A percentile compares a stretch with the other conserved stretches of the same genome.
phyloP scores from a whole-genome alignment of 495 filamentous ascomycete species.

The Aspergillus affinis region DNA sequence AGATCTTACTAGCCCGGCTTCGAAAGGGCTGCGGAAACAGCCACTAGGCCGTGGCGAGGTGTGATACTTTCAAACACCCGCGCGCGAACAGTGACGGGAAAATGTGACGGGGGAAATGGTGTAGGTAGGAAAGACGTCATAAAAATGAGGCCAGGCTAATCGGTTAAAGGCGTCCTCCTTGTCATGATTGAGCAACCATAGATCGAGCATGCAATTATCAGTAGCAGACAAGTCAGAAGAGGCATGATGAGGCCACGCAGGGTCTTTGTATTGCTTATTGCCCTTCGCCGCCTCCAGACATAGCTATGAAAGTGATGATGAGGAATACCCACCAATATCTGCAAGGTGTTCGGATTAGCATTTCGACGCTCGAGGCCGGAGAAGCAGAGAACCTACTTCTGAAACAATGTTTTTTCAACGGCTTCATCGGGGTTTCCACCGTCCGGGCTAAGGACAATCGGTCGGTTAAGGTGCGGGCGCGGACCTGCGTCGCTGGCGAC shows the following conservation, averaged over 20 bases:
- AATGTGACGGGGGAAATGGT: too few relatives aligned
- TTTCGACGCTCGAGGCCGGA: not conserved
- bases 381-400: conserved; percentile 37
- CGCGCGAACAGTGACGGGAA: not conserved
- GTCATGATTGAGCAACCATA: not conserved
- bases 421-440: conserved; percentile 36
- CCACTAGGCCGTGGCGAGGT: too few relatives aligned
- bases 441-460: conserved; percentile 41
- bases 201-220: too few relatives aligned
- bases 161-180: too few relatives aligned
- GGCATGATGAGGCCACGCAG: not conserved
- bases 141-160: too few relatives aligned
- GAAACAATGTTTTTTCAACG: conserved; percentile 45
- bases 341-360: conserved; percentile 3
- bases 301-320: conserved; percentile 40
- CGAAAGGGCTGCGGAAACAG: too few relatives aligned
- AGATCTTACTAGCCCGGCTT: not conserved
- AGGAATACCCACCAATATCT: conserved; percentile 52
- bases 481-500: conserved; percentile 29
- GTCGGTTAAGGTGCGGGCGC: conserved; percentile 42
- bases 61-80: not conserved
- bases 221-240: not conserved
- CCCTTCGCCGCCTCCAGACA: conserved; percentile 44
- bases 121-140: too few relatives aligned
- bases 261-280: conserved; percentile 10